phyloP scores from a whole-genome alignment of 805 yeast species.

The Naumovozyma castellii region DNA sequence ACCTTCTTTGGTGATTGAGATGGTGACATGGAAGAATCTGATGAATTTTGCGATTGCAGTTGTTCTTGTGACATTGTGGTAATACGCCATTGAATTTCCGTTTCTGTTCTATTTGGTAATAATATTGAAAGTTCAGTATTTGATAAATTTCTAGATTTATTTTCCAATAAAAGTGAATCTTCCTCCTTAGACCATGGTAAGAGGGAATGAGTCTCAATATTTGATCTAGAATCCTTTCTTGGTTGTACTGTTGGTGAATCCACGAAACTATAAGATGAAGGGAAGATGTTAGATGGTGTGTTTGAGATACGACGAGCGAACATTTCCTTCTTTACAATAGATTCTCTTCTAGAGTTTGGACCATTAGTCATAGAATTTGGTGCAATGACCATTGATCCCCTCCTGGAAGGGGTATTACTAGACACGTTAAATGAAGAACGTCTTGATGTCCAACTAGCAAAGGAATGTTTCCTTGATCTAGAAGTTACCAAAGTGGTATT shows the following conservation, averaged over 20 bases:
- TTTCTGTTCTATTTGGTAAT: conserved; percentile 62
- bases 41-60: background rate
- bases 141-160: conserved; percentile 50
- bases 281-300: conserved; percentile 2
- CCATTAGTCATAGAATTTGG: conserved; percentile 16
- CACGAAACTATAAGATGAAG: conserved; percentile 11
- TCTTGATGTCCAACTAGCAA: conserved; percentile 21
- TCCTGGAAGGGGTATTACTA: conserved; percentile 20
- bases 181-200: conserved; percentile 50
- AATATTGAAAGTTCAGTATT: conserved; percentile 66
- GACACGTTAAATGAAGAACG: conserved; percentile 26
- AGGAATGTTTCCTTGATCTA: conserved; percentile 28
- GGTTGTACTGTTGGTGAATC: conserved; percentile 10
- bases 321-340: conserved; percentile 10
- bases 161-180: conserved; percentile 52
- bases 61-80: conserved; percentile 14
- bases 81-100: conserved; percentile 61
- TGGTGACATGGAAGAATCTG: conserved; percentile 7
- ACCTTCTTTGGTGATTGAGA: conserved; percentile 14
- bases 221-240: background rate
- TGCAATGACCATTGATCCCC: conserved; percentile 22
- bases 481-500: conserved; percentile 19
- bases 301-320: background rate
- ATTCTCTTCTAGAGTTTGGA: conserved; percentile 16
- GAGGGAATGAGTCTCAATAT: conserved; percentile 2